phyloP scores from a whole-genome alignment of 2,329 filamentous ascomycete genomes.

The Metarhizium humberi region DNA sequence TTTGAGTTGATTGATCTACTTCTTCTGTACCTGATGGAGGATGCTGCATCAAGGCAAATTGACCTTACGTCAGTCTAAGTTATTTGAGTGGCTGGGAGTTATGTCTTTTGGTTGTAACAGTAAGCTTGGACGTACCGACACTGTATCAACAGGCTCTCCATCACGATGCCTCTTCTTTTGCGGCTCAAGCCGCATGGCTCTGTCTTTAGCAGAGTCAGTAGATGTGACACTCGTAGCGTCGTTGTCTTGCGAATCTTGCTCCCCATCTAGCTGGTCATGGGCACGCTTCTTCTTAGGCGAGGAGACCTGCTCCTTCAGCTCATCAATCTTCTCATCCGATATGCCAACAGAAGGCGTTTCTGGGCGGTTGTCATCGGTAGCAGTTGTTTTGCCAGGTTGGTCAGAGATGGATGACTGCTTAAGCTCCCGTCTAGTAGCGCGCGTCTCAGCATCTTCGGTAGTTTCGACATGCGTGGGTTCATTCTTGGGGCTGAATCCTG shows the following conservation, averaged over 20 bases:
- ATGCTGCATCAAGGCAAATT: neutral
- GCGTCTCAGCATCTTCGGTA: constrained; percentile 54
- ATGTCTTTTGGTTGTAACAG: neutral
- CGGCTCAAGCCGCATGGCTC: constrained; percentile 40
- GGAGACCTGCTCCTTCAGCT: constrained; percentile 37
- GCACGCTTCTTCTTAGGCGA: constrained; percentile 60
- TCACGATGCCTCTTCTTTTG: constrained; percentile 59
- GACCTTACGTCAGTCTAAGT: neutral
- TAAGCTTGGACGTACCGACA: constrained; percentile 19
- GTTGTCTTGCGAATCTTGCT: constrained; percentile 31
- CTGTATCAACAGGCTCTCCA: constrained; percentile 26
- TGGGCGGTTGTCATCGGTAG: constrained; percentile 14
- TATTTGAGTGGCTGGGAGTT: neutral
- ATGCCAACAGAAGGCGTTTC: constrained; percentile 26
- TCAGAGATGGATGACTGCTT: constrained; percentile 56
- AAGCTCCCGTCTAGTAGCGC: constrained; percentile 53
- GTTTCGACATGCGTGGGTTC: constrained; percentile 23
- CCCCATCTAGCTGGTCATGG: constrained; percentile 47
- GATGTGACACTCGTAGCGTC: constrained; percentile 32
- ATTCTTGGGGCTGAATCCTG: constrained; percentile 30
- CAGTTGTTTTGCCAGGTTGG: constrained; percentile 3
- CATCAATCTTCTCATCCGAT: constrained; percentile 24
- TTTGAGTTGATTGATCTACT: neutral
- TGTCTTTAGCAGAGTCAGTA: constrained; percentile 37
- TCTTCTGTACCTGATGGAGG: neutral